These are phyloP conservation scores for Corinectria fuckeliana DNA, from an alignment of 2,329 filamentous ascomycete genomes.

Conservation along the genomic window DNA sequence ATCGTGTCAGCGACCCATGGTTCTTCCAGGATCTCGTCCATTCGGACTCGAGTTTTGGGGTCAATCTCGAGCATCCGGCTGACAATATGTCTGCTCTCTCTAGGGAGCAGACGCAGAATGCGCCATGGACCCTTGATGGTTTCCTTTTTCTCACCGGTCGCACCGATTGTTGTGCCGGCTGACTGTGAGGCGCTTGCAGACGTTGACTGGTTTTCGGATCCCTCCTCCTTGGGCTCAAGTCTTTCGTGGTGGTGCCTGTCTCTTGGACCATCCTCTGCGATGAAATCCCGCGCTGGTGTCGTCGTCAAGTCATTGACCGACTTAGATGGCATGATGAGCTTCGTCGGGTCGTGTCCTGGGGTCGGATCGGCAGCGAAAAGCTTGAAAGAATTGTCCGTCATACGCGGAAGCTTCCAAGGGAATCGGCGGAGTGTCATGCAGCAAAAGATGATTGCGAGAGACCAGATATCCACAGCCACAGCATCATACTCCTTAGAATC, in stretches of 20 bases:
- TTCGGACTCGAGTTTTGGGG: slow-evolving; percentile 79
- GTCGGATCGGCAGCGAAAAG: slow-evolving; percentile 88
- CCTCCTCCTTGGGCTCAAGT: slow-evolving; percentile 29
- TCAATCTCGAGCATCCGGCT: slow-evolving; percentile 91
- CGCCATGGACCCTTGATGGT: slow-evolving; percentile 93
- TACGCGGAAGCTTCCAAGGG: slow-evolving; percentile 93
- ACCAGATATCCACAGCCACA: slow-evolving; percentile 95
- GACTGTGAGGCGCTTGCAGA: slow-evolving; percentile 24
- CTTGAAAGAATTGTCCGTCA: slow-evolving; percentile 93
- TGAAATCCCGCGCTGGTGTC: slow-evolving; percentile 48
- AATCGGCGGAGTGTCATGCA: slow-evolving; percentile 97
- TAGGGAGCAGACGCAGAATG: slow-evolving; percentile 82
- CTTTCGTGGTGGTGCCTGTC: slow-evolving; percentile 25
- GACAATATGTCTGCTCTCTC: slow-evolving; percentile 89
- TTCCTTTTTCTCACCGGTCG: slow-evolving; percentile 64
- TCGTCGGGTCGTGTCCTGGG: slow-evolving; percentile 69
- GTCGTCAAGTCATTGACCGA: slow-evolving; percentile 53
- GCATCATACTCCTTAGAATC: slow-evolving; percentile 93
- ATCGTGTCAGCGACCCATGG: slow-evolving; percentile 87
- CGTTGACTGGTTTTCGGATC: slow-evolving; percentile 15
- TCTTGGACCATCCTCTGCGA: slow-evolving; percentile 45
- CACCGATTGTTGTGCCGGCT: slow-evolving; percentile 36
- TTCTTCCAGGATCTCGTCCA: slow-evolving; percentile 86
- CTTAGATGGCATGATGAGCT: slow-evolving; percentile 54
- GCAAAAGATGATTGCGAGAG: slow-evolving; percentile 96